Evolutionary conservation across 192 early-diverging fungal genomes (phyloP).

Genomic region (Rhizophagus sp.): DNA sequence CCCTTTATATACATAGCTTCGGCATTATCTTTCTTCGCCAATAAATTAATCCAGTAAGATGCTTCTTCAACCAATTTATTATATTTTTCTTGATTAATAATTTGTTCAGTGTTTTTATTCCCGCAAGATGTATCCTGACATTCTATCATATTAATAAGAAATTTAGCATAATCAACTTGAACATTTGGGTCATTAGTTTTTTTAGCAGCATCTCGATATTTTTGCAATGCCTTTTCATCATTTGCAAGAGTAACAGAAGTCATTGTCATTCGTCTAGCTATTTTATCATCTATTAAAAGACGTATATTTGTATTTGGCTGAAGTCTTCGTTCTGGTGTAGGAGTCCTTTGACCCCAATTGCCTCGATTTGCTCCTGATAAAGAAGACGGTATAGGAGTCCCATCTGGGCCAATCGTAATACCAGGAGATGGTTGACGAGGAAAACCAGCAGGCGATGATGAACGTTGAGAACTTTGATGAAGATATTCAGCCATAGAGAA

Average conservation of each 20-base stretch:
- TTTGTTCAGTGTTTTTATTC: not conserved
- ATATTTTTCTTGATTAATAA: slow-evolving; percentile 13
- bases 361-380: slow-evolving; percentile 9
- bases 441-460: not conserved
- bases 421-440: not conserved
- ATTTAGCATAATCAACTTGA: slow-evolving; percentile 78
- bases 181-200: slow-evolving; percentile 73
- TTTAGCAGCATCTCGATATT: slow-evolving; percentile 75
- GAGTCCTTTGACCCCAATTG: not conserved
- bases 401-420: slow-evolving; percentile 13
- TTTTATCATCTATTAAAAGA: slow-evolving; percentile 27
- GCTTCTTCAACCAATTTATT: slow-evolving; percentile 58
- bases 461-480: not conserved
- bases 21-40: slow-evolving; percentile 66
- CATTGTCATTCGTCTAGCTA: slow-evolving; percentile 9
- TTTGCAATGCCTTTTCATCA: slow-evolving; percentile 34
- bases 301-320: not conserved
- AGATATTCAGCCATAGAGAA: not conserved
- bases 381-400: slow-evolving; percentile 5
- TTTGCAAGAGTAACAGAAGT: slow-evolving; percentile 19
- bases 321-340: not conserved
- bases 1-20: slow-evolving; percentile 79
- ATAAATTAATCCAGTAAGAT: slow-evolving; percentile 70
- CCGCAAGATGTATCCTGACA: slow-evolving; percentile 27
- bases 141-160: slow-evolving; percentile 68